A percentile compares a stretch with the other conserved stretches of the same genome.
Evolutionary conservation across 1,284 basidiomycete genomes (phyloP).

Genomic region (Ustilago esculenta): DNA sequence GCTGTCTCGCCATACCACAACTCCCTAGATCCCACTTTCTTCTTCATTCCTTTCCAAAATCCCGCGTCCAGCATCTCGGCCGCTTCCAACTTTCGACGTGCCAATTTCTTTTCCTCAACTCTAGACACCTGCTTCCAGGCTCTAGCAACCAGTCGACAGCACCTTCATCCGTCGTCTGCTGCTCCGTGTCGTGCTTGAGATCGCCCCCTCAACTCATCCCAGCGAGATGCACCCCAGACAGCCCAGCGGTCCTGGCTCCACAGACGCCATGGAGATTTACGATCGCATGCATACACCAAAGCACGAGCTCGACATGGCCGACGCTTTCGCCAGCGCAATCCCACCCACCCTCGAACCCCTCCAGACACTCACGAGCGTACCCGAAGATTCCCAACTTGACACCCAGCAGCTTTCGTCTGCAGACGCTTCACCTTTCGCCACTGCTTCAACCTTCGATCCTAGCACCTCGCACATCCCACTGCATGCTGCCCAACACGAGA

Average conservation of each 20-base stretch:
- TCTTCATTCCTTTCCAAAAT: no score
- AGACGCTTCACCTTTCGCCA: constrained; percentile 4
- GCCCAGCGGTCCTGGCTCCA: constrained; percentile 49
- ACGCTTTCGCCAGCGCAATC: constrained; percentile 15
- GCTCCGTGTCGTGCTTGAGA: no score
- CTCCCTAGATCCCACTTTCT: constrained; percentile 3
- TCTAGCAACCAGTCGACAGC: no score
- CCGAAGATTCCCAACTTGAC: constrained; percentile 51
- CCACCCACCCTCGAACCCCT: constrained; percentile 22
- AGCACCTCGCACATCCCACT: constrained; percentile 13
- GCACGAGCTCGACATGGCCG: constrained; percentile 37
- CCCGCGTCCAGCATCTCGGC: no score
- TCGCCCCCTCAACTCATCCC: no score
- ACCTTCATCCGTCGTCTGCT: no score
- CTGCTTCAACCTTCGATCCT: constrained; percentile 8
- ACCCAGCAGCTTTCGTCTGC: constrained; percentile 12
- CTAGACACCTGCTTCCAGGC: no score
- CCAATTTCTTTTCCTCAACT: no score
- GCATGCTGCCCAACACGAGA: constrained; percentile 2
- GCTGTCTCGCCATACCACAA: constrained; percentile 11
- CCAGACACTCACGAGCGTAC: constrained; percentile 46
- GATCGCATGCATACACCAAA: constrained; percentile 51
- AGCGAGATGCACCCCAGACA: constrained; percentile 39
- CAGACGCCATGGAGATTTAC: constrained; percentile 55
- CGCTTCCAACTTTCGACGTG: no score